Percentiles rank a stretch among this genome's conserved stretches.
phyloP scores from a whole-genome alignment of 1,284 basidiomycete species.

The Ceratobasidium sp. region DNA sequence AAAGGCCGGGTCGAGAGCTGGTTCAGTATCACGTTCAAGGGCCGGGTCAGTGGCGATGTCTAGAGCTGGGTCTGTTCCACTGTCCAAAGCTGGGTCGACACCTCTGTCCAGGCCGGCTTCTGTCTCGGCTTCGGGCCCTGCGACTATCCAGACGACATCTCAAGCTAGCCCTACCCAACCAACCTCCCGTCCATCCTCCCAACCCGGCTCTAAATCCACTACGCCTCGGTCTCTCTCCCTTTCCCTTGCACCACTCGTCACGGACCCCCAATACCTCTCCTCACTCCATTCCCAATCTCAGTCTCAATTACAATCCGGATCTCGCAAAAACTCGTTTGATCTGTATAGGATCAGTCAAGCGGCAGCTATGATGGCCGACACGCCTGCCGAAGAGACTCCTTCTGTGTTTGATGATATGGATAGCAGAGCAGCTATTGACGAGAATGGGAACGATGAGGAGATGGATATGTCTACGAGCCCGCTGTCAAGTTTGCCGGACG shows the following conservation, averaged over 20 bases:
- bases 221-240: too few species aligned
- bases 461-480: constrained; percentile 26
- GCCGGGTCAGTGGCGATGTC: constrained; percentile 1
- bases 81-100: not conserved
- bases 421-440: not conserved
- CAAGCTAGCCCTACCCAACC: too few species aligned
- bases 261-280: not conserved
- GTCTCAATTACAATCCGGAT: too few species aligned
- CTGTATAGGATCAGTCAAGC: constrained; percentile 10
- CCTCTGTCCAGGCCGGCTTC: too few species aligned
- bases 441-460: not conserved
- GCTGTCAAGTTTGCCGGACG: constrained; percentile 28
- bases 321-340: constrained; percentile 22
- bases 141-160: too few species aligned
- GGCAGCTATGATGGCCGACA: constrained; percentile 10
- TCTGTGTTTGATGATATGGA: not conserved
- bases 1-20: constrained; percentile 2
- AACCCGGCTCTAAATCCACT: too few species aligned
- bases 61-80: not conserved
- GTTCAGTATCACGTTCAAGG: constrained; percentile 8
- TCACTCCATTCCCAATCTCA: too few species aligned
- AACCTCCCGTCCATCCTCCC: too few species aligned
- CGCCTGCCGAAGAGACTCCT: constrained; percentile 19
- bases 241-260: constrained; percentile 22
- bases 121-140: constrained; percentile 15